Conservation (phyloP, 169 alveolate genomes). For the Cryptosporidium sp. region DNA sequence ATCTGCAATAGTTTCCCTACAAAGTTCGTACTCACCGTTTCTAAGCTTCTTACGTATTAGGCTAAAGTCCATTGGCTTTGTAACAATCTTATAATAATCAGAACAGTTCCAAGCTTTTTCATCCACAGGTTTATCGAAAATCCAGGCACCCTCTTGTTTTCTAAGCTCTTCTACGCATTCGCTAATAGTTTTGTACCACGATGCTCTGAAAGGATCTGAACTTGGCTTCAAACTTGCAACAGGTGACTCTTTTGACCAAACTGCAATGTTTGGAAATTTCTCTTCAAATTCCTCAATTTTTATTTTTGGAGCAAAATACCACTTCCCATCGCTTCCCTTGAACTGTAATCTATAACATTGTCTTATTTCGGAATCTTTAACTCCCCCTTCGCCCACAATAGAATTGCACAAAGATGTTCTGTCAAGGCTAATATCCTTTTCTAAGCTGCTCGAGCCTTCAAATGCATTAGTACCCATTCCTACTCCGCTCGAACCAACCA, state of each 20-base stretch:
- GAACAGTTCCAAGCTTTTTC: constrained; percentile 90
- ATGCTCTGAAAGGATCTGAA: constrained; percentile 82
- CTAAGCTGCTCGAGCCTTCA: not conserved
- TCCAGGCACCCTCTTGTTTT: constrained; percentile 90
- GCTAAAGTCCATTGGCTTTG: constrained; percentile 89
- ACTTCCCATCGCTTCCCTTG: constrained; percentile 83
- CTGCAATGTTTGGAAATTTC: constrained; percentile 86
- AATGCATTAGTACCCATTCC: constrained; percentile 19
- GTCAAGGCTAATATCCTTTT: constrained; percentile 16
- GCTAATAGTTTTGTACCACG: constrained; percentile 84
- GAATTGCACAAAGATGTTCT: constrained; percentile 12
- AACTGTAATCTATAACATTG: constrained; percentile 84
- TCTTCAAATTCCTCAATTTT: constrained; percentile 86
- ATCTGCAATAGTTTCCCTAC: constrained; percentile 85
- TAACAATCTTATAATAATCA: constrained; percentile 89
- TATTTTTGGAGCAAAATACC: constrained; percentile 88
- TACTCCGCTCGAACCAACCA: not conserved
- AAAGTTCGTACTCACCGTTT: constrained; percentile 83
- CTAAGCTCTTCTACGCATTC: constrained; percentile 81
- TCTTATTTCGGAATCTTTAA: constrained; percentile 67
- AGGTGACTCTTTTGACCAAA: constrained; percentile 84
- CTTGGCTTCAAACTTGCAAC: constrained; percentile 80
- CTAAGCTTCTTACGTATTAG: constrained; percentile 85
- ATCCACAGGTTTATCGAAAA: constrained; percentile 90
- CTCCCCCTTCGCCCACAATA: constrained; percentile 19